These are phyloP conservation scores for Pseudonitzschia delicatissima DNA, from an alignment of 108 stramenopile species.

Conservation along the genomic window DNA sequence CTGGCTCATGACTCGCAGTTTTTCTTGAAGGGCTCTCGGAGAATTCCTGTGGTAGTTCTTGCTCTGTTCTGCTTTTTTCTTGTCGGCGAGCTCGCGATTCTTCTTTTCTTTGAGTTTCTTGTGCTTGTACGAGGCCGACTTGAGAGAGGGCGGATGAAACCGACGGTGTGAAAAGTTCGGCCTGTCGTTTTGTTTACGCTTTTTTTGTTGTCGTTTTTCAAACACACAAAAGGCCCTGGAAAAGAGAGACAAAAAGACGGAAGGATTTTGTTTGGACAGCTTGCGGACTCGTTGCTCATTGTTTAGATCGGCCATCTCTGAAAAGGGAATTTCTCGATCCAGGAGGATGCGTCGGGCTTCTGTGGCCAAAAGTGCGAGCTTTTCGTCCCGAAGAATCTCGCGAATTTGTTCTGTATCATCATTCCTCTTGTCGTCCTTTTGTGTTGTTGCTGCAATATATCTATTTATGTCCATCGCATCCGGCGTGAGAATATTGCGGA, in stretches of 20 bases:
- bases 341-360: constrained; percentile 4
- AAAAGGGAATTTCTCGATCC: not conserved
- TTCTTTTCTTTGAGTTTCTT: not conserved
- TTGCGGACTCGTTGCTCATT: not conserved
- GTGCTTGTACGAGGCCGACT: not conserved
- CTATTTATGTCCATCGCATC: not conserved
- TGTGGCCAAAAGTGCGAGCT: not conserved
- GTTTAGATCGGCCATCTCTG: not conserved
- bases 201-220: not conserved
- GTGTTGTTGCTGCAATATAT: not conserved
- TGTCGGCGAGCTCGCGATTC: not conserved
- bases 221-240: not conserved
- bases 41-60: not conserved
- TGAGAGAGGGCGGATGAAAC: not conserved
- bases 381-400: not conserved
- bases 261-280: not conserved
- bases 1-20: not conserved
- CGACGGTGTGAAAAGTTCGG: constrained; percentile 1
- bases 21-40: not conserved
- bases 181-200: not conserved
- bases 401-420: not conserved
- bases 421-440: not conserved
- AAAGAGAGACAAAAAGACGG: not conserved
- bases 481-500: not conserved
- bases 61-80: not conserved